Evolutionary conservation across 805 yeast species (phyloP).

Genomic region (Yamadazyma takamatsuzukensis): DNA sequence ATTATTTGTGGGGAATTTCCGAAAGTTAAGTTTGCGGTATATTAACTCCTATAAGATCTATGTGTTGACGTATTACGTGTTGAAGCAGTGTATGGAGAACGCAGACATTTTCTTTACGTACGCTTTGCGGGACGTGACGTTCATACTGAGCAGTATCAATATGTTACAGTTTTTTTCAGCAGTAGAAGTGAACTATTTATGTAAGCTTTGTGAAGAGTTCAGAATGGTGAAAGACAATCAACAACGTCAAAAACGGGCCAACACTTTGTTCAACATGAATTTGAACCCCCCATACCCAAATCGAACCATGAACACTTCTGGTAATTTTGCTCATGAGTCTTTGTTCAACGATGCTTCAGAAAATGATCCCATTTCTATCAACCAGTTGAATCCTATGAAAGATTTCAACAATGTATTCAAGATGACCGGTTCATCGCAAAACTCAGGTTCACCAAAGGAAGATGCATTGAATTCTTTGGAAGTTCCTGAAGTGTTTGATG

Average conservation of each 20-base stretch:
- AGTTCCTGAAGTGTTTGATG: slow-evolving; percentile 10
- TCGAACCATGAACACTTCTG: too few relatives aligned
- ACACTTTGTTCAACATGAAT: slow-evolving; percentile 5
- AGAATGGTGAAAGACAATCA: slow-evolving; percentile 31
- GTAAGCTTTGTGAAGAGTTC: slow-evolving; percentile 37
- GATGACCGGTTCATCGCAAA: neutral
- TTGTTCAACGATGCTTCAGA: too few relatives aligned
- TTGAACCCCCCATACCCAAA: too few relatives aligned
- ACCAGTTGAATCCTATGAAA: slow-evolving; percentile 2
- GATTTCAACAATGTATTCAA: slow-evolving; percentile 4
- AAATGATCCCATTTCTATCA: neutral
- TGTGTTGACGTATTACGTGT: slow-evolving; percentile 38
- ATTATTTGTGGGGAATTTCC: slow-evolving; percentile 40
- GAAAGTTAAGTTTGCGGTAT: slow-evolving; percentile 33
- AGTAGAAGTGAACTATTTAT: slow-evolving; percentile 32
- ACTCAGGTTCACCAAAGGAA: slow-evolving; percentile 3
- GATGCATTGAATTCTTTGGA: slow-evolving; percentile 7
- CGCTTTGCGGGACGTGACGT: slow-evolving; percentile 21
- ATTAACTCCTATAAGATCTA: slow-evolving; percentile 39
- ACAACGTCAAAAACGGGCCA: slow-evolving; percentile 9
- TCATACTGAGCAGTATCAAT: slow-evolving; percentile 35
- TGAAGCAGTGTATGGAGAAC: slow-evolving; percentile 39
- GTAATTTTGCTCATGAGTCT: too few relatives aligned
- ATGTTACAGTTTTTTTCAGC: slow-evolving; percentile 34
- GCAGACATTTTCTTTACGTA: slow-evolving; percentile 33